phyloP scores from a whole-genome alignment of 129 eudicot species.

The Calendula officinalis region DNA sequence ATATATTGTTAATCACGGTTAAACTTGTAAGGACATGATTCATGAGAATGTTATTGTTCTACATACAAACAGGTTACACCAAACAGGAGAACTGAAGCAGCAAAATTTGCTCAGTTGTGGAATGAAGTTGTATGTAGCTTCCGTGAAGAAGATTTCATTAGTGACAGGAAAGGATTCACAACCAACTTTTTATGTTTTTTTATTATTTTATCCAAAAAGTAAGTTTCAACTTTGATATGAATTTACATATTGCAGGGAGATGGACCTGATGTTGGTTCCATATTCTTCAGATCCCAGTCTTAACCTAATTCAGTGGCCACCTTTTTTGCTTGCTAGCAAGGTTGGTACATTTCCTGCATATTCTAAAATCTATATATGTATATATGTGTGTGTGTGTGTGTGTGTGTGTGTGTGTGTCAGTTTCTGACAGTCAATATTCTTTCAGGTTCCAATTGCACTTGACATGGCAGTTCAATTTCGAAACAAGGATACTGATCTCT shows the following conservation, averaged over 20 bases:
- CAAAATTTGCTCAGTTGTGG: slow-evolving; percentile 96
- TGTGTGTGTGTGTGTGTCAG: not conserved
- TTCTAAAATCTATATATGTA: not conserved
- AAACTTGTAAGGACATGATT: slow-evolving; percentile 9
- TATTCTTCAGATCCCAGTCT: slow-evolving; percentile 91
- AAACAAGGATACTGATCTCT: slow-evolving; percentile 80
- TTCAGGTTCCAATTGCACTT: slow-evolving; percentile 93
- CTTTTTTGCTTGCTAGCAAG: slow-evolving; percentile 97
- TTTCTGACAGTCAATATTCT: slow-evolving; percentile 29
- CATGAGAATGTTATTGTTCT: slow-evolving; percentile 16
- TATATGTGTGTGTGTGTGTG: too few species aligned
- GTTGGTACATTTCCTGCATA: slow-evolving; percentile 30
- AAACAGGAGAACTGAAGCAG: slow-evolving; percentile 94
- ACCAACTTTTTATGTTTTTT: slow-evolving; percentile 11
- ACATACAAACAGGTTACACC: slow-evolving; percentile 56
- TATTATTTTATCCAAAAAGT: slow-evolving; percentile 1
- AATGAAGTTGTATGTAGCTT: slow-evolving; percentile 86
- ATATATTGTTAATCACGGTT: slow-evolving; percentile 6
- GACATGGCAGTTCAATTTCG: slow-evolving; percentile 96
- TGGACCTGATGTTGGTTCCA: slow-evolving; percentile 95
- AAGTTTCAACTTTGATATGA: slow-evolving; percentile 21
- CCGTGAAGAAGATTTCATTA: slow-evolving; percentile 96
- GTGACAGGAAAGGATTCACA: slow-evolving; percentile 78
- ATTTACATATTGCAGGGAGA: slow-evolving; percentile 71
- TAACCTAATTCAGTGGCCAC: slow-evolving; percentile 95